phyloP scores from a whole-genome alignment of 257 asterid species.

The Capsicum pubescens region DNA sequence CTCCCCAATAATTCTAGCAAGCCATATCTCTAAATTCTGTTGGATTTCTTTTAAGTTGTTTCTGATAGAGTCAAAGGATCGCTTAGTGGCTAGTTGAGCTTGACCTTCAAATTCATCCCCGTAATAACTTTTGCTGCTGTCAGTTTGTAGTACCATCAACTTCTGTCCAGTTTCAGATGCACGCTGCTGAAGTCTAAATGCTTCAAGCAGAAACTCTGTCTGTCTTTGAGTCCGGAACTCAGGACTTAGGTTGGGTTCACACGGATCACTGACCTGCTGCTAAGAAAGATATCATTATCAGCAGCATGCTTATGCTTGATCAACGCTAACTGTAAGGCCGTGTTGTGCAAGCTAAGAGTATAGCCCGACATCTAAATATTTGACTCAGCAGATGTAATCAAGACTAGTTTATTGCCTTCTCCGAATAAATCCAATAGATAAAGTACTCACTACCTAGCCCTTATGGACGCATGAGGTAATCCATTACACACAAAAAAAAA shows the following conservation, averaged over 20 bases:
- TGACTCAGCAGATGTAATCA: background rate
- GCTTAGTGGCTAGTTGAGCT: slow-evolving; percentile 61
- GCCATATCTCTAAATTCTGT: slow-evolving; percentile 93
- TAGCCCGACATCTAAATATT: background rate
- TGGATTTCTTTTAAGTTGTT: slow-evolving; percentile 93
- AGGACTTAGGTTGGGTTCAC: slow-evolving; percentile 66
- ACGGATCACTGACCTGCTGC: slow-evolving; percentile 92
- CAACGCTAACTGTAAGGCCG: background rate
- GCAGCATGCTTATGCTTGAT: slow-evolving; percentile 14
- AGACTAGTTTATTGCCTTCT: slow-evolving; percentile 4
- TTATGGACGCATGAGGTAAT: background rate
- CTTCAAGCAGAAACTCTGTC: slow-evolving; percentile 87
- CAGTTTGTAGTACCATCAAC: slow-evolving; percentile 72
- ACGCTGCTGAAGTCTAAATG: slow-evolving; percentile 86
- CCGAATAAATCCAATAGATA: background rate
- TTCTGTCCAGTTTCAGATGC: slow-evolving; percentile 94
- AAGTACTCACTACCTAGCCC: background rate
- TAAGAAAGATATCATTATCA: slow-evolving; percentile 25
- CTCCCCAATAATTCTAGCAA: slow-evolving; percentile 94
- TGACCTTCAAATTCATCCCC: slow-evolving; percentile 67
- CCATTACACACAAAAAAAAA: background rate
- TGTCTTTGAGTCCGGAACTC: slow-evolving; percentile 94
- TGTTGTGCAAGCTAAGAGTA: background rate
- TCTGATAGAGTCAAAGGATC: slow-evolving; percentile 77
- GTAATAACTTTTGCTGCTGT: slow-evolving; percentile 57